Conservation (phyloP, 306 rosid genomes). For the Alnus rubra region DNA sequence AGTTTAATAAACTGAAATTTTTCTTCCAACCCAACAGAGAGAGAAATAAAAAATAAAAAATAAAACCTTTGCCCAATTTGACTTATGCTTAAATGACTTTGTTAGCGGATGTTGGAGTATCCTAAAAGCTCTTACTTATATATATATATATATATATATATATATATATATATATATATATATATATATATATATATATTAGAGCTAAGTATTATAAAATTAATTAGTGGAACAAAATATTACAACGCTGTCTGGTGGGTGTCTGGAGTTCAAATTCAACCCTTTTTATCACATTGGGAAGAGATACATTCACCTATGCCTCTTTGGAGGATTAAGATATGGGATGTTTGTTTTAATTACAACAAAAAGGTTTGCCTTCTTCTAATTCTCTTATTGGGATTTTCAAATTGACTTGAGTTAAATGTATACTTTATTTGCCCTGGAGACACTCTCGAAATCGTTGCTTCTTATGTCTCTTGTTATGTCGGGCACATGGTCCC, state of each 20-base stretch:
- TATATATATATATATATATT: too few species aligned
- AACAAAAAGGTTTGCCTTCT: slow-evolving; percentile 13
- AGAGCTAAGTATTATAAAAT: not conserved
- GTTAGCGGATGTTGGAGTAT: too few species aligned
- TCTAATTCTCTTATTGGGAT: slow-evolving; percentile 44
- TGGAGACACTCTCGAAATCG: slow-evolving; percentile 65
- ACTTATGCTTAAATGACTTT: too few species aligned
- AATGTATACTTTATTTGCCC: slow-evolving; percentile 15
- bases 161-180: too few species aligned
- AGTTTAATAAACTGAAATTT: too few species aligned
- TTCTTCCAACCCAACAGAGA: too few species aligned
- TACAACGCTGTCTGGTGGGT: slow-evolving; percentile 27
- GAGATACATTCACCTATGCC: slow-evolving; percentile 28
- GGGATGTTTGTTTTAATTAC: slow-evolving; percentile 43
- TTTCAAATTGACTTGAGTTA: slow-evolving; percentile 27
- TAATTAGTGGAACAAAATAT: slow-evolving; percentile 7
- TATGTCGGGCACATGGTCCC: slow-evolving; percentile 32
- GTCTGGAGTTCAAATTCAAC: slow-evolving; percentile 28
- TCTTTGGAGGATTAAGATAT: slow-evolving; percentile 25
- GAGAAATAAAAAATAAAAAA: too few species aligned
- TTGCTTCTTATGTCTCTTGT: slow-evolving; percentile 54
- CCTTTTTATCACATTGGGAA: slow-evolving; percentile 43
- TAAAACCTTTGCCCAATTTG: too few species aligned
- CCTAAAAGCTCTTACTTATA: too few species aligned
- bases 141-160: too few species aligned